Evolutionary conservation across 148 eudicot species (phyloP).

Genomic region (Vaccinium corymbosum): DNA sequence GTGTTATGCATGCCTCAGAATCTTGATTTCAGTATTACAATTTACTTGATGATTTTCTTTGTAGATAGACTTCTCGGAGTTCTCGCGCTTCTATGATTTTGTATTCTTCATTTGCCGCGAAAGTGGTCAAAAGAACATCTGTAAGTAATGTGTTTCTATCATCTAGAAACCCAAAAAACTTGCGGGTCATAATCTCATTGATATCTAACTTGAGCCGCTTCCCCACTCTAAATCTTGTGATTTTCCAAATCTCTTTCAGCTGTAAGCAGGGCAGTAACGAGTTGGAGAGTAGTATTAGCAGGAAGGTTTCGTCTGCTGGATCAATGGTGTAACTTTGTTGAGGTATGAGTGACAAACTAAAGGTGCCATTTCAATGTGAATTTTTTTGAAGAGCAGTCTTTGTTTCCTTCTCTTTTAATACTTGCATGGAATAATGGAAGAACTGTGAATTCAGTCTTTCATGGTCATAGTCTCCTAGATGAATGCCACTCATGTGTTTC

Average conservation of each 20-base stretch:
- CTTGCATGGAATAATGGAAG: neutral
- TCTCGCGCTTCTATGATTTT: slow-evolving; percentile 78
- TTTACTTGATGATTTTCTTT: slow-evolving; percentile 9
- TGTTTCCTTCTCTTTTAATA: neutral
- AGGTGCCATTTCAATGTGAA: neutral
- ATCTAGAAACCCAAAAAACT: neutral
- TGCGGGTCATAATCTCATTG: neutral
- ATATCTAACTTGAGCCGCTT: neutral
- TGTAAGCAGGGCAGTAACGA: slow-evolving; percentile 70
- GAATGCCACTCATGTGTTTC: neutral
- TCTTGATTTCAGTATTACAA: neutral
- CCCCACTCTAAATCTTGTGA: neutral
- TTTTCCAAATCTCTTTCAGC: slow-evolving; percentile 37
- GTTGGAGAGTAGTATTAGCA: slow-evolving; percentile 76
- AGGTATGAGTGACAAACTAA: slow-evolving; percentile 39
- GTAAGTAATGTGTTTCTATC: slow-evolving; percentile 39
- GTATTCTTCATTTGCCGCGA: slow-evolving; percentile 82
- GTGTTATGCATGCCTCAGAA: neutral
- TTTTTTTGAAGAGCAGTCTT: neutral
- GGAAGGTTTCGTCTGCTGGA: slow-evolving; percentile 89
- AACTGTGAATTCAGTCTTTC: neutral
- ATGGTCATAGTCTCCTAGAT: neutral
- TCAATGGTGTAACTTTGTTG: slow-evolving; percentile 85
- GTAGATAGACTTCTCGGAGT: slow-evolving; percentile 72
- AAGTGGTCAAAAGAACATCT: slow-evolving; percentile 79